Evolutionary conservation across 2,329 filamentous ascomycete species (phyloP).

Genomic region (Daldinia sp.): DNA sequence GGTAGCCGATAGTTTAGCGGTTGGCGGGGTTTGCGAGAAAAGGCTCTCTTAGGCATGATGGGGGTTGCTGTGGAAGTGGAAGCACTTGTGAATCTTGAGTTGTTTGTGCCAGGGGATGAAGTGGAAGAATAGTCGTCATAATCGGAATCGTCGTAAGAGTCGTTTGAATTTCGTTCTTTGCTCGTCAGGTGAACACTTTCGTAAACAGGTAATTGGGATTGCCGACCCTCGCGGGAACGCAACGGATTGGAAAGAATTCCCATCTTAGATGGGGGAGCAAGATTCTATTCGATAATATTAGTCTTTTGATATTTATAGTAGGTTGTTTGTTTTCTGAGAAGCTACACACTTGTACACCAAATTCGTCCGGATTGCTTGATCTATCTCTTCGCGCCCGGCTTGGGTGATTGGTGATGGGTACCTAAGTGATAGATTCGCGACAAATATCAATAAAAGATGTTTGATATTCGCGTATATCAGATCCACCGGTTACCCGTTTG

Average conservation of each 20-base stretch:
- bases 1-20: slow-evolving; percentile 72
- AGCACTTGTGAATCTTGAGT: slow-evolving; percentile 64
- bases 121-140: slow-evolving; percentile 56
- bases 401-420: slow-evolving; percentile 17
- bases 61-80: slow-evolving; percentile 58
- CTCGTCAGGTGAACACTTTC: slow-evolving; percentile 57
- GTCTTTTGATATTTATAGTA: slow-evolving; percentile 7
- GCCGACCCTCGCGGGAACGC: slow-evolving; percentile 60
- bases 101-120: slow-evolving; percentile 61
- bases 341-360: slow-evolving; percentile 33
- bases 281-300: slow-evolving; percentile 21
- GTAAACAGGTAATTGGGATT: slow-evolving; percentile 63
- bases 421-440: slow-evolving; percentile 4
- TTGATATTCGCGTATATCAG: slow-evolving; percentile 1
- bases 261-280: slow-evolving; percentile 55
- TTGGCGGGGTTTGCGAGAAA: slow-evolving; percentile 51
- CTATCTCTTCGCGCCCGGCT: slow-evolving; percentile 18
- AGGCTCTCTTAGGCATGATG: slow-evolving; percentile 59
- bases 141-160: slow-evolving; percentile 60
- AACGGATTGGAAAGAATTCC: slow-evolving; percentile 62
- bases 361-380: slow-evolving; percentile 1
- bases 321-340: slow-evolving; percentile 10
- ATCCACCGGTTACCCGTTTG: background rate
- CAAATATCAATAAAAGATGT: background rate
- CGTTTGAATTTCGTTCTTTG: slow-evolving; percentile 66